phyloP scores from a whole-genome alignment of 768 basidiomycete genomes.

The Mycena sanguinolenta region DNA sequence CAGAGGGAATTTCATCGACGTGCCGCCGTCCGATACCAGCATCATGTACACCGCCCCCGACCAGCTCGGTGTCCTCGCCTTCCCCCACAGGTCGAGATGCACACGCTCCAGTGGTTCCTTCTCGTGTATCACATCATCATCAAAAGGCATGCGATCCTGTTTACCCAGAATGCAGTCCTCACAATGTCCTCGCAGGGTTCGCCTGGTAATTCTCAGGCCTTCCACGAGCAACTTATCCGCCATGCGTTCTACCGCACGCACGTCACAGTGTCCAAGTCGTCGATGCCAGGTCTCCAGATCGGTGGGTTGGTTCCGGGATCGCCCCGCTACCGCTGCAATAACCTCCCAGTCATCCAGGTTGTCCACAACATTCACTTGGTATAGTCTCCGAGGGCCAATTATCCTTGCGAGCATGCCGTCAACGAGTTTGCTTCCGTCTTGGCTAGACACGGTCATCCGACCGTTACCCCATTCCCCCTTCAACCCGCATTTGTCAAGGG shows the following conservation, averaged over 20 bases:
- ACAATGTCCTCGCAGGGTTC: constrained; percentile 16
- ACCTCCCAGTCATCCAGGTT: background rate
- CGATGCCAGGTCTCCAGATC: background rate
- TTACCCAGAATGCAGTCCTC: constrained; percentile 47
- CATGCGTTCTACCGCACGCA: background rate
- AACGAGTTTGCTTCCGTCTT: background rate
- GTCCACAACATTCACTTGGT: background rate
- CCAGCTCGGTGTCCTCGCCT: constrained; percentile 26
- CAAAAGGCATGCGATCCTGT: constrained; percentile 39
- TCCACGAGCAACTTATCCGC: constrained; percentile 32
- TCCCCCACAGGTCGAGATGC: constrained; percentile 45
- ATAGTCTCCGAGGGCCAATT: background rate
- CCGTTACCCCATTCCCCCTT: background rate
- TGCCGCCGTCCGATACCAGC: constrained; percentile 40
- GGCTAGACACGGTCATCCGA: background rate
- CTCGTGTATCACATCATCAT: constrained; percentile 33
- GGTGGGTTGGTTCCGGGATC: background rate
- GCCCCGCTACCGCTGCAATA: background rate
- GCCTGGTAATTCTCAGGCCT: constrained; percentile 36
- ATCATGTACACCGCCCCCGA: constrained; percentile 43
- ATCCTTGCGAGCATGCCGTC: background rate
- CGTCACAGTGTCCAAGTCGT: background rate
- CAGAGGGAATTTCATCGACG: constrained; percentile 23
- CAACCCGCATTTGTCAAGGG: background rate
- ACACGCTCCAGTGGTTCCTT: constrained; percentile 32